phyloP scores from a whole-genome alignment of 345 rosid species.

The Iberis pinnata region DNA sequence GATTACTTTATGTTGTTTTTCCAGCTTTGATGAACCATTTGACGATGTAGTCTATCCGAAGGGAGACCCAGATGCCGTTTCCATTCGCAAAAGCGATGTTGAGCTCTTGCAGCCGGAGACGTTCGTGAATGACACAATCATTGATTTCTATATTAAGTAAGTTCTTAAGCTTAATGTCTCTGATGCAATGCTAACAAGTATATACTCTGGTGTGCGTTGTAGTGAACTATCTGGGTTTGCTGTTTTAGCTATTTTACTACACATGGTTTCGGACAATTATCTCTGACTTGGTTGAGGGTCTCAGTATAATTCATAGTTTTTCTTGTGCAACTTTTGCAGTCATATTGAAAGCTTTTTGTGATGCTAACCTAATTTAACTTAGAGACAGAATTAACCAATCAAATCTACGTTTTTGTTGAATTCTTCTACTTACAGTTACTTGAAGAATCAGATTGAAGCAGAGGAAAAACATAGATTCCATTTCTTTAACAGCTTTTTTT shows the following conservation, averaged over 20 bases:
- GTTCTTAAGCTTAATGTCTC: conserved; percentile 24
- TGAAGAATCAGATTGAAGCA: conserved; percentile 63
- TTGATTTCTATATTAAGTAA: conserved; percentile 95
- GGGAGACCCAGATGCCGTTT: conserved; percentile 93
- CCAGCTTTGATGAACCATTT: conserved; percentile 75
- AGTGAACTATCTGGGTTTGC: conserved; percentile 9
- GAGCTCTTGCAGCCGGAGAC: conserved; percentile 91
- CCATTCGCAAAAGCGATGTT: conserved; percentile 84
- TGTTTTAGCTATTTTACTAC: not conserved
- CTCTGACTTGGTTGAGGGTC: conserved; percentile 3
- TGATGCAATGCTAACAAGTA: conserved; percentile 6
- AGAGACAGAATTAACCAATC: not conserved
- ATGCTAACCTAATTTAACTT: not conserved
- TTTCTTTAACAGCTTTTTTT: conserved; percentile 97
- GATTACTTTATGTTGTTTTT: conserved; percentile 28
- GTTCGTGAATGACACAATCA: conserved; percentile 90
- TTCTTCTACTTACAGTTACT: conserved; percentile 47
- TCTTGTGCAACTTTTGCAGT: conserved; percentile 12
- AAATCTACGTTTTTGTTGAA: not conserved
- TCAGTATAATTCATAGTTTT: not conserved
- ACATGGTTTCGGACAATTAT: conserved; percentile 1
- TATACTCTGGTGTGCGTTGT: conserved; percentile 13
- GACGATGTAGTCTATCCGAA: conserved; percentile 88
- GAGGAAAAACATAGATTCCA: conserved; percentile 66
- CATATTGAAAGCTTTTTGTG: conserved; percentile 18